phyloP scores from a whole-genome alignment of 306 rosid genomes.

The Sicyos edulis region DNA sequence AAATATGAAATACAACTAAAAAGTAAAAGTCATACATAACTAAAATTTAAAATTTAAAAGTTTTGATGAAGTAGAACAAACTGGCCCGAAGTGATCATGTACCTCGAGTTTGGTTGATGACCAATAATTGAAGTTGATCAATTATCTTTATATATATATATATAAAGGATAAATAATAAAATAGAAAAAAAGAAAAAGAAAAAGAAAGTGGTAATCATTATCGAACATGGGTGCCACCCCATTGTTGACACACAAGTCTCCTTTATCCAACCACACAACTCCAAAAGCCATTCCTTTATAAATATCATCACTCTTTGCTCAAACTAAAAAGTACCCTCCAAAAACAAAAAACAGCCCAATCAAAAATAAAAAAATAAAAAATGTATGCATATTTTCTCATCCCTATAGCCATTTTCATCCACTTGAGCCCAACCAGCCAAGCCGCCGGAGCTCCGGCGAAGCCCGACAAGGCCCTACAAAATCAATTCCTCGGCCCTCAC shows the following conservation, averaged over 20 bases:
- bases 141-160: too few relatives aligned
- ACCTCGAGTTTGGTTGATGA: too few relatives aligned
- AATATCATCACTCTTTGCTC: conserved; percentile 5
- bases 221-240: conserved; percentile 90
- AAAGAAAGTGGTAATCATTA: conserved; percentile 39
- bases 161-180: too few relatives aligned
- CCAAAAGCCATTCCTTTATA: conserved; percentile 21
- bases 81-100: too few relatives aligned
- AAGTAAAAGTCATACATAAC: too few relatives aligned
- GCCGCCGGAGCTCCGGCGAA: conserved; percentile 11
- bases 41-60: not conserved
- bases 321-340: not conserved
- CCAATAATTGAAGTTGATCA: too few relatives aligned
- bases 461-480: conserved; percentile 15
- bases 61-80: not conserved
- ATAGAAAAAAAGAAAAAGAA: not conserved
- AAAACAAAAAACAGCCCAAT: conserved; percentile 13
- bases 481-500: conserved; percentile 61
- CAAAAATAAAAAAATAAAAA: not conserved
- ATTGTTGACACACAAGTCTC: conserved; percentile 37
- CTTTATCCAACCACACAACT: conserved; percentile 24
- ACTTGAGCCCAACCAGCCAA: conserved; percentile 20
- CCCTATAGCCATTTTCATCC: conserved; percentile 21
- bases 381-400: conserved; percentile 20
- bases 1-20: too few relatives aligned